Conservation (phyloP, 768 basidiomycete species). For the Mycena galericulata region DNA sequence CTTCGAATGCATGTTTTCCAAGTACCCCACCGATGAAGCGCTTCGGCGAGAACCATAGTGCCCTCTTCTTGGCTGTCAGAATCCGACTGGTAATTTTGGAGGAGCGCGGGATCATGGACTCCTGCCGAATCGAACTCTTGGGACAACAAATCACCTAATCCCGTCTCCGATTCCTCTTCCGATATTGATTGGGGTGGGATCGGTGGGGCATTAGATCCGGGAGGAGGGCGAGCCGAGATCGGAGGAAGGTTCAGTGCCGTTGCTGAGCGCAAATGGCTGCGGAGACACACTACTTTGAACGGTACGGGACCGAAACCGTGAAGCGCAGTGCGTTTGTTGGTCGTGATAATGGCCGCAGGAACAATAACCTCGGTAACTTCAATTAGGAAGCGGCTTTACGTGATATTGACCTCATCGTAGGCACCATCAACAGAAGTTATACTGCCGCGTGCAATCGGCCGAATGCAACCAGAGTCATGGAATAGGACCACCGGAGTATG, state of each 20-base stretch:
- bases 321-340: neutral
- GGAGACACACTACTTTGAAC: slow-evolving; percentile 1
- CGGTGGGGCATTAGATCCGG: neutral
- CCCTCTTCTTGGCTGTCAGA: neutral
- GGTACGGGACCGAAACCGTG: neutral
- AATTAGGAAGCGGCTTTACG: slow-evolving; percentile 33
- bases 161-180: neutral
- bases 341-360: slow-evolving; percentile 1
- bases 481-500: neutral
- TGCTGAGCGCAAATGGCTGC: neutral
- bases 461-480: neutral
- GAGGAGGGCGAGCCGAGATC: too few species aligned
- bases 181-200: neutral
- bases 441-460: neutral
- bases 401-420: neutral
- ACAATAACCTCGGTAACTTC: slow-evolving; percentile 10
- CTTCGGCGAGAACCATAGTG: neutral
- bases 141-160: neutral
- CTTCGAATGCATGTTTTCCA: slow-evolving; percentile 15
- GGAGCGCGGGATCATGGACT: neutral
- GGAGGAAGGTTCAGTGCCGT: too few species aligned
- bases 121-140: neutral
- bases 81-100: neutral
- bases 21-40: neutral
- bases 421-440: neutral